Evolutionary conservation across 2,329 filamentous ascomycete genomes (phyloP).

Genomic region (Pseudogymnoascus destructans): DNA sequence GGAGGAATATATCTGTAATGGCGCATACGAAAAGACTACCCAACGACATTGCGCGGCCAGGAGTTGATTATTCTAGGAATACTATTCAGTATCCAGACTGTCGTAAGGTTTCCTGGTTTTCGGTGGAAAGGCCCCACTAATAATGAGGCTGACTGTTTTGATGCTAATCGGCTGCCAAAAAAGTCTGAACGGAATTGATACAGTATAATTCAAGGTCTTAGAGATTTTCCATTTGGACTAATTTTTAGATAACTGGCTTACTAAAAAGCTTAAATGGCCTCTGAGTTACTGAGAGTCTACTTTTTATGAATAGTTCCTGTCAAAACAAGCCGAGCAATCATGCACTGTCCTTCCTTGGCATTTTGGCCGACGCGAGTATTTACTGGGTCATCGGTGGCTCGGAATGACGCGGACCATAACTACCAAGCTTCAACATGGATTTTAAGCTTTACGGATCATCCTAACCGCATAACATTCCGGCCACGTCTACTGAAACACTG

Average conservation of each 20-base stretch:
- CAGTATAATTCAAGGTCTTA: background rate
- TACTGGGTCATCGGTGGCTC: background rate
- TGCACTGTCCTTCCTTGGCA: constrained; percentile 2
- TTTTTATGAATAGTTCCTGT: background rate
- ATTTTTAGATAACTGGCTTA: background rate
- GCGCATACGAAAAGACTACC: constrained; percentile 5
- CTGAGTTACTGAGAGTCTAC: background rate
- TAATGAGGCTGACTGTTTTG: constrained; percentile 1
- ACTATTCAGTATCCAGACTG: background rate
- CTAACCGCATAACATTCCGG: background rate
- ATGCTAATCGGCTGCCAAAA: background rate
- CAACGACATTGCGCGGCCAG: constrained; percentile 6
- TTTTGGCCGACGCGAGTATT: background rate
- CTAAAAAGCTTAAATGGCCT: background rate
- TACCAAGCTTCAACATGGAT: background rate
- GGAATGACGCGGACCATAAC: background rate
- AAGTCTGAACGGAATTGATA: background rate
- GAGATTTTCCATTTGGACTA: background rate
- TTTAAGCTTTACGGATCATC: background rate
- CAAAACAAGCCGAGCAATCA: background rate
- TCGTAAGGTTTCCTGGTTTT: constrained; percentile 1
- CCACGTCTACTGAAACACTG: background rate
- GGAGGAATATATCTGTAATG: background rate
- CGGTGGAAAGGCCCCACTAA: background rate
- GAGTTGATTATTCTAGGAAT: constrained; percentile 4